phyloP scores from a whole-genome alignment of 768 basidiomycete species.

The Floccularia luteovirens region DNA sequence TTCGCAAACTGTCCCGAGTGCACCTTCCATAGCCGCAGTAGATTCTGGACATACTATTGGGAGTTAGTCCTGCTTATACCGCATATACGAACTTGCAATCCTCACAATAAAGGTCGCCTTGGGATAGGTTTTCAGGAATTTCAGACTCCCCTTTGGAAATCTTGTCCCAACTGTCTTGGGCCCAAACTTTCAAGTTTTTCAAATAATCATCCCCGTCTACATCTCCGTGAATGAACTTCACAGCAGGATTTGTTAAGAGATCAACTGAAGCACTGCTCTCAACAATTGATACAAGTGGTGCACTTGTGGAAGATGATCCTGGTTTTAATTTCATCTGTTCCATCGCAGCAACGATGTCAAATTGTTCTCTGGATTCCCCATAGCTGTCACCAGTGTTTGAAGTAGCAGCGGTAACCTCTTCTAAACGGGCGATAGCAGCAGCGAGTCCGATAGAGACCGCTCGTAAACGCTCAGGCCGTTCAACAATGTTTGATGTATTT shows the following conservation, averaged over 20 bases:
- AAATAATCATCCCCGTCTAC: constrained; percentile 62
- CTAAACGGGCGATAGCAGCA: constrained; percentile 69
- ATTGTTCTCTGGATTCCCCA: constrained; percentile 6
- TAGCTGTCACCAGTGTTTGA: constrained; percentile 1
- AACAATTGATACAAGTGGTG: constrained; percentile 33
- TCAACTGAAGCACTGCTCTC: constrained; percentile 48
- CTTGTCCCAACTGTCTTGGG: constrained; percentile 49
- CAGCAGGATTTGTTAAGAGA: constrained; percentile 51
- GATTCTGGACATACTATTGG: constrained; percentile 69
- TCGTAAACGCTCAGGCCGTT: constrained; percentile 82
- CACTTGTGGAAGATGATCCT: constrained; percentile 7
- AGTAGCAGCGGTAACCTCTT: constrained; percentile 15
- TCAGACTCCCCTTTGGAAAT: constrained; percentile 60
- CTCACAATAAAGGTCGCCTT: constrained; percentile 82
- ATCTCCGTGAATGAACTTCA: constrained; percentile 71
- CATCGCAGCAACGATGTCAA: constrained; percentile 18
- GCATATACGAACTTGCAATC: constrained; percentile 2
- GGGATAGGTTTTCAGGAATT: constrained; percentile 64
- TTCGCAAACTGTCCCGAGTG: constrained; percentile 79
- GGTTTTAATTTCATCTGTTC: constrained; percentile 15
- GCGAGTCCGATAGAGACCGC: constrained; percentile 81
- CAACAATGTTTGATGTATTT: constrained; percentile 73
- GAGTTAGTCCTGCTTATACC: neutral
- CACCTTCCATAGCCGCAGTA: constrained; percentile 71
- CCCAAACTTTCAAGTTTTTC: constrained; percentile 54